Evolutionary conservation across 2,329 filamentous ascomycete species (phyloP), one percentile per base, ranked within the genome.

Genomic region (Trichoderma koningiopsis): DNA sequence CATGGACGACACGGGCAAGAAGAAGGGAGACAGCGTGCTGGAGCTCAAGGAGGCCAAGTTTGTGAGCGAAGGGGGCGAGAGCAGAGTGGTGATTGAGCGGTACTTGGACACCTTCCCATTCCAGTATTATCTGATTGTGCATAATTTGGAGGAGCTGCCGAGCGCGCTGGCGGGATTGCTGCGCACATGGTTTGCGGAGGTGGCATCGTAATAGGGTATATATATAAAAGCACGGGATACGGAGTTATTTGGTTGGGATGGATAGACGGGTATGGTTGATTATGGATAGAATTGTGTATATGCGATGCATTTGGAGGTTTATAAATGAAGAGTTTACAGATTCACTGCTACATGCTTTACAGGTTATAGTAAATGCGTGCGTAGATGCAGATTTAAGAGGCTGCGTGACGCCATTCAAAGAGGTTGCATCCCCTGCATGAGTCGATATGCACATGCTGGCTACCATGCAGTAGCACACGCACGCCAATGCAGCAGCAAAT

Each of bases 81-180:
- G 90, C 71, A 87, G 89, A 75, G 88, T 97, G 68, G 90, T 91
- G 75, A 94, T 96, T 79, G 91, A 93, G 83, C 89, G 92, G 76
- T 99, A 99, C 78, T 87, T 99, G 74, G 96, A 99, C 79, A 91
- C 90, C 8, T 99, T 99, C 80, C 96, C 96, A 0, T 99, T 99
- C 82, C 90, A 92, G 79, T 99, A 97, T 83, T 99, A 98, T 79
- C 83, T 99, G 68, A 93, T 99, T 74, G 96, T 99, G 70, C 90
- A 95, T 73, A 89, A 98, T 82, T 89, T 99, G 59, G 90, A 91
- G 76, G 96, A 99, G 80, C 84, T 99, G 76, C 96, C 96, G 5
- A 90, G 89, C 40, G 94, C 97, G 55, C 80, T 99, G 80, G 92
- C 94, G 16, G 92, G 92, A 33, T 87, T 97, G 73, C 81, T 99